phyloP scores from a whole-genome alignment of 2,329 filamentous ascomycete genomes.

The Aspergillus neoniger region DNA sequence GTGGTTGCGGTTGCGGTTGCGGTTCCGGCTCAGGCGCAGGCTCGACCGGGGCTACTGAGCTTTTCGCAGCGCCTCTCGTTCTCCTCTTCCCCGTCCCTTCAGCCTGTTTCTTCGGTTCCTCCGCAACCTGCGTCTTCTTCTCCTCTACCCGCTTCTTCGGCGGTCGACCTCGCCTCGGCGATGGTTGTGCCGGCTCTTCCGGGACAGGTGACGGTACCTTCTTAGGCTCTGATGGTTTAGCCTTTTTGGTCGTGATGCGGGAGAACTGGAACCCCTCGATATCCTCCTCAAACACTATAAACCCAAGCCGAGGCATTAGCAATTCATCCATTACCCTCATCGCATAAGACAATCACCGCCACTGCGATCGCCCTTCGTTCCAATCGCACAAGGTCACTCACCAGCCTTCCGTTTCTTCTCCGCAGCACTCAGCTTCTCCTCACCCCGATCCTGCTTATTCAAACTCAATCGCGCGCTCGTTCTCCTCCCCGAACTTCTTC shows the following conservation, averaged over 20 bases:
- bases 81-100: conserved; percentile 28
- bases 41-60: conserved; percentile 17
- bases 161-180: conserved; percentile 41
- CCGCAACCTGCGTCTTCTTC: conserved; percentile 18
- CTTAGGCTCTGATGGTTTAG: conserved; percentile 46
- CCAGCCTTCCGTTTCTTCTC: conserved; percentile 48
- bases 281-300: conserved; percentile 65
- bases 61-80: conserved; percentile 30
- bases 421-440: conserved; percentile 26
- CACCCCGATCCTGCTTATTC: conserved; percentile 35
- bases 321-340: neutral
- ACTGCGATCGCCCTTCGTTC: neutral
- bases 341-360: neutral
- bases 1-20: conserved; percentile 15
- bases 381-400: conserved; percentile 31
- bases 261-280: conserved; percentile 78
- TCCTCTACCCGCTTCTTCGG: conserved; percentile 45
- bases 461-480: conserved; percentile 40
- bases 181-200: conserved; percentile 37
- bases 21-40: conserved; percentile 9
- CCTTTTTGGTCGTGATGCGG: conserved; percentile 66
- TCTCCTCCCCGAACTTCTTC: conserved; percentile 25
- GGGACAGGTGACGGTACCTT: conserved; percentile 40
- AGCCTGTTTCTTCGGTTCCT: conserved; percentile 19
- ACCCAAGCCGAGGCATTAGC: conserved; percentile 16